Base-by-base conservation (phyloP, 768 basidiomycete species). In the Favolaschia claudopus region DNA sequence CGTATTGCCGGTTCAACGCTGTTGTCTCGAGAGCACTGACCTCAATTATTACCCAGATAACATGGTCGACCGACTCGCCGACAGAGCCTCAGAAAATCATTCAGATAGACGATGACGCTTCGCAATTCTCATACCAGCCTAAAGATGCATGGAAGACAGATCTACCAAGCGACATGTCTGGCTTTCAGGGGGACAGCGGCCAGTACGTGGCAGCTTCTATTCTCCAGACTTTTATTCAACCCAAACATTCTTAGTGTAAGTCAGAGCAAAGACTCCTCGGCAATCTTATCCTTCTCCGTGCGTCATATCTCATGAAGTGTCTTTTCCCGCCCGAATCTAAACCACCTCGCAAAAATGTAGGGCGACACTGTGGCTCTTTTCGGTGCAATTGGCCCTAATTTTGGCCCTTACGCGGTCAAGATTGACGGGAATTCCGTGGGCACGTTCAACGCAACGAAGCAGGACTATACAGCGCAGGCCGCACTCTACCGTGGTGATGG, bases 341-440 rank as follows among this genome's bases (percentile, higher is more conserved):
- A 13, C 24, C 12, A 31, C 25, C 24, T 37, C 28, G 31, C 17
- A 36, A 36, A 29, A 25, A 25, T 17, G 36, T 27, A 55, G 61
- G 43, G 71, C 58, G 28, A 67, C 66, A 59, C 64, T 63, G 37
- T 79, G 54, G 45, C 72, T 20, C 69, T 78, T 24, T 73, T 72
- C 25, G 78, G 80, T 6, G 20, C 74, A 5, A 72, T 78, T 31
- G 70, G 72, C n/a, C 69, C 71, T 22, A 40, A 55, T 15, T 57
- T 69, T 24, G 62, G 58, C 1, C 38, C 59, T 5, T 74, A 69
- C 33, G 48, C 49, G 4, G 65, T 71, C 10, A 32, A 65, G 22
- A n/a, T 76, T 4, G 73, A 76, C 56, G 62, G 58, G 17, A 22
- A 49, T 13, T 22, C 64, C 5, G 36, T 58, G 1, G 60, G 46